Percentiles rank a stretch among this genome's conserved stretches.
phyloP scores from a whole-genome alignment of 345 rosid genomes.

The Melaleuca alternifolia region DNA sequence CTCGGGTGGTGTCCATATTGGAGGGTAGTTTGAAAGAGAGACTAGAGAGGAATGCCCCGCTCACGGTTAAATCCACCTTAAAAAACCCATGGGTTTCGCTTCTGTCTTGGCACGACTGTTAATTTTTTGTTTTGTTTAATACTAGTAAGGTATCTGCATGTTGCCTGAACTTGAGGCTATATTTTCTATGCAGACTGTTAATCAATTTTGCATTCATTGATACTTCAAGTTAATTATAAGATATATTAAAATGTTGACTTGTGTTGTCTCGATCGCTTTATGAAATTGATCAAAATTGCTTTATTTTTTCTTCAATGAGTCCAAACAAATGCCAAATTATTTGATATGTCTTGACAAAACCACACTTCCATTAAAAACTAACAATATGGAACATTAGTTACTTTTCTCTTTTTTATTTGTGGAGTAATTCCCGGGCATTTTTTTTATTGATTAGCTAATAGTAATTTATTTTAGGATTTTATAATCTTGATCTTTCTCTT shows the following conservation, averaged over 20 bases:
- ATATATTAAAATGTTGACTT: no score
- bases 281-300: background rate
- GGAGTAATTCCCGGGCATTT: no score
- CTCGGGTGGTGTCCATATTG: background rate
- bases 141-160: background rate
- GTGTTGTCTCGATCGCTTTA: background rate
- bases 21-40: background rate
- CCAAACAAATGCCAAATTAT: background rate
- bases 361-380: no score
- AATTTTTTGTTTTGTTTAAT: no score
- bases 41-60: no score
- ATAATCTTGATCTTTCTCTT: no score
- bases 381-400: no score
- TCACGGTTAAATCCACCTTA: background rate
- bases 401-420: no score
- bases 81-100: background rate
- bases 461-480: no score
- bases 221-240: background rate
- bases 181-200: background rate
- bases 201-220: background rate
- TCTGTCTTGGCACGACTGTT: background rate
- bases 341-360: no score
- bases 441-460: no score
- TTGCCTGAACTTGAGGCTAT: background rate
- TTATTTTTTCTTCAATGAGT: background rate